phyloP scores from a whole-genome alignment of 2,329 filamentous ascomycete genomes.

The Cladorrhinum sp. region DNA sequence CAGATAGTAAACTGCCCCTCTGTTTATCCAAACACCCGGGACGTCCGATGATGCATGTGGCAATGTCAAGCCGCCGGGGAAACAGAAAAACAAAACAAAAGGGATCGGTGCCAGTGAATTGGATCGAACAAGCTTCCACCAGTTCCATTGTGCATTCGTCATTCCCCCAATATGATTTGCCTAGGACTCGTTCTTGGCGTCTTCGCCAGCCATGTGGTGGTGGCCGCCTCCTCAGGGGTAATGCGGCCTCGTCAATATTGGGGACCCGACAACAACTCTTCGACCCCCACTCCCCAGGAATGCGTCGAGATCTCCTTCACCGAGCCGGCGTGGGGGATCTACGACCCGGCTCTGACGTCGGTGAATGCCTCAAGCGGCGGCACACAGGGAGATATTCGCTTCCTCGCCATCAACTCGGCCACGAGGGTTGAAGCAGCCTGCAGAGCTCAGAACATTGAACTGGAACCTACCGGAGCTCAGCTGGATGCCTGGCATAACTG shows the following conservation, averaged over 20 bases:
- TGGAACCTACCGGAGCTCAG: constrained; percentile 14
- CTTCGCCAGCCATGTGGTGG: not conserved
- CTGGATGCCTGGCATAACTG: constrained; percentile 22
- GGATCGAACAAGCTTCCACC: not conserved
- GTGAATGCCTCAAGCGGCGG: constrained; percentile 21
- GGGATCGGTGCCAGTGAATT: not conserved
- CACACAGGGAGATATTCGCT: constrained; percentile 20
- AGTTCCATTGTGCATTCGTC: not conserved
- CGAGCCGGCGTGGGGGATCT: constrained; percentile 19
- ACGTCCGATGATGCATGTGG: not conserved
- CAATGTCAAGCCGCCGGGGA: not conserved
- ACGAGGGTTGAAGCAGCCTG: constrained; percentile 18
- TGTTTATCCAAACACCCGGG: constrained; percentile 1
- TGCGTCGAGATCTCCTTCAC: constrained; percentile 21
- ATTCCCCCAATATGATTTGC: not conserved
- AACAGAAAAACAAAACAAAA: not conserved
- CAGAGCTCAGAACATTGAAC: constrained; percentile 20
- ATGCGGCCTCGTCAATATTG: constrained; percentile 12
- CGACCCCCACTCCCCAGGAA: constrained; percentile 2
- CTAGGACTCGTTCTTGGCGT: constrained; percentile 1
- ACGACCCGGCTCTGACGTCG: constrained; percentile 15
- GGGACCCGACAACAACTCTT: not conserved
- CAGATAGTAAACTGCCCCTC: not conserved
- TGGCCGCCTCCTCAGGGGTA: not conserved
- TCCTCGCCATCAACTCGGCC: constrained; percentile 19